Evolutionary conservation across 805 yeast species (phyloP).

Genomic region (Candida chilensis): DNA sequence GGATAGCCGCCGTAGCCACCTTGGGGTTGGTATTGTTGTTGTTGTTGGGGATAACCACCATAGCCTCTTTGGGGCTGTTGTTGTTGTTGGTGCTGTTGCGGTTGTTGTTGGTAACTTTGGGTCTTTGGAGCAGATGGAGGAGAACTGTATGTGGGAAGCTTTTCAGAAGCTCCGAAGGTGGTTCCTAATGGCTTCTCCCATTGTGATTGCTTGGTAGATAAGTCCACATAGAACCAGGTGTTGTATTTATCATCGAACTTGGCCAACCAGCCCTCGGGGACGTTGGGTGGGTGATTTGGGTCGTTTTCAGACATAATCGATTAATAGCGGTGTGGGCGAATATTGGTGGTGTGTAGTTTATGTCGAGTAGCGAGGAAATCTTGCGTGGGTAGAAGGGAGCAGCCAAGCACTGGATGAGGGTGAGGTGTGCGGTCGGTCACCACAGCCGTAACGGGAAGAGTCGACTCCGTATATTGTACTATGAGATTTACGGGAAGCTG

Average conservation of each 20-base stretch:
- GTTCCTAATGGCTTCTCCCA: slow-evolving; percentile 83
- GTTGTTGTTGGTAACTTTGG: slow-evolving; percentile 7
- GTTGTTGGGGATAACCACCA: slow-evolving; percentile 7
- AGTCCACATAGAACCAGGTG: slow-evolving; percentile 76
- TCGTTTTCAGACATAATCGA: too few species aligned
- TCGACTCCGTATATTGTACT: too few species aligned
- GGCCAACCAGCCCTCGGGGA: slow-evolving; percentile 70
- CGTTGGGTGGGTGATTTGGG: slow-evolving; percentile 36
- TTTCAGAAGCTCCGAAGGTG: slow-evolving; percentile 12
- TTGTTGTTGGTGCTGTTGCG: slow-evolving; percentile 4
- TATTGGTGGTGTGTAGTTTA: too few species aligned
- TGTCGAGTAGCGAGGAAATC: too few species aligned
- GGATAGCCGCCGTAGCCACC: slow-evolving; percentile 16
- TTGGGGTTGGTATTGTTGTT: slow-evolving; percentile 10
- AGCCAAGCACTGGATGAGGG: too few species aligned
- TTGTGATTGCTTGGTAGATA: slow-evolving; percentile 66
- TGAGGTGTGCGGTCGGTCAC: too few species aligned
- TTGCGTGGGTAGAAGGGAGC: too few species aligned
- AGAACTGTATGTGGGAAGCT: slow-evolving; percentile 13
- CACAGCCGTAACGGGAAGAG: too few species aligned
- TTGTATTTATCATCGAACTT: slow-evolving; percentile 62
- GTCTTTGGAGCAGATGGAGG: slow-evolving; percentile 25
- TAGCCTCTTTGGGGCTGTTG: slow-evolving; percentile 7
- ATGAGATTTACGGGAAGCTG: too few species aligned
- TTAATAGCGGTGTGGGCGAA: too few species aligned